Evolutionary conservation across 306 rosid species (phyloP).

Genomic region (Quercus agrifolia): DNA sequence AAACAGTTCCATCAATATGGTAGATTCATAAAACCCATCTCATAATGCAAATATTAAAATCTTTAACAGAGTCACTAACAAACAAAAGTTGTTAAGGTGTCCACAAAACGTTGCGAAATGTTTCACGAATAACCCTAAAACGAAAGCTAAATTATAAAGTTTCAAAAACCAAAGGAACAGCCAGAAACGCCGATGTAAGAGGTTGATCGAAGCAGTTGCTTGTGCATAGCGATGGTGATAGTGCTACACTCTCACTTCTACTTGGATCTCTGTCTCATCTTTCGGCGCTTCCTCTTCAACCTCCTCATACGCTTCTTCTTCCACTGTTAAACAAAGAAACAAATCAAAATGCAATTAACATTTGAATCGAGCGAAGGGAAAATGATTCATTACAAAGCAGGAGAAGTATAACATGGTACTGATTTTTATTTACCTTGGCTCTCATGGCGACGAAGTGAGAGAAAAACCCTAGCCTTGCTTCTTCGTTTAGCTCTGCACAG

Average conservation of each 20-base stretch:
- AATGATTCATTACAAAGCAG: background rate
- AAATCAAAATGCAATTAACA: background rate
- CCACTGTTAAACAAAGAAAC: conserved; percentile 28
- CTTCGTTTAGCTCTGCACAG: background rate
- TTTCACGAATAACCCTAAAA: background rate
- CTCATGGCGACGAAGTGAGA: background rate
- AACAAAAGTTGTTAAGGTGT: background rate
- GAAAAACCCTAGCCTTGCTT: background rate
- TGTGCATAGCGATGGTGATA: background rate
- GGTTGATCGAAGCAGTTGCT: background rate
- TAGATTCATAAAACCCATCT: background rate
- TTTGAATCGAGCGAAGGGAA: background rate
- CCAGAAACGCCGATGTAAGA: background rate
- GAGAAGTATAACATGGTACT: background rate
- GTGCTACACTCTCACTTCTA: conserved; percentile 3
- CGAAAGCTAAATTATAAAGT: background rate
- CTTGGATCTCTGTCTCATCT: conserved; percentile 61
- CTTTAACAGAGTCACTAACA: background rate
- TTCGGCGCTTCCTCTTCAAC: conserved; percentile 53
- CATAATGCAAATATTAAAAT: background rate
- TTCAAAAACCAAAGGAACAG: conserved; percentile 2
- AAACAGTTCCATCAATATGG: background rate
- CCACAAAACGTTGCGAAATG: background rate
- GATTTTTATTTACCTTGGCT: background rate
- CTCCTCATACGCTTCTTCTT: conserved; percentile 58